Evolutionary conservation across 2,329 filamentous ascomycete species (phyloP), one percentile per base, ranked within the genome.

Genomic region (Colletotrichum liriopes): DNA sequence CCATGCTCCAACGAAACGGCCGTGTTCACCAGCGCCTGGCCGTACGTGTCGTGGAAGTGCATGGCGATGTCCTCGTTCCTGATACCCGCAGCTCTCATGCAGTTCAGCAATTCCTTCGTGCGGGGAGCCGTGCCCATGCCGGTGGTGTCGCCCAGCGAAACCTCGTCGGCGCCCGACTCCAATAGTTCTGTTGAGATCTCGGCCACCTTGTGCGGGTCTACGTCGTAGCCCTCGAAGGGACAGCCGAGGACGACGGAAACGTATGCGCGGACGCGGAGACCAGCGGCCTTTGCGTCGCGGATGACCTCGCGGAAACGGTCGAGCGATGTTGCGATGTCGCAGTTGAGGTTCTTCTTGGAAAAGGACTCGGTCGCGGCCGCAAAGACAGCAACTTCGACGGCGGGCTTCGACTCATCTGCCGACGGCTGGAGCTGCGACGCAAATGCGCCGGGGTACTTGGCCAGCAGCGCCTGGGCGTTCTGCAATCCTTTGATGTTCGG

Each of bases 41-140:
- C 94, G 79, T 95, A 96, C 1, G 94, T 97, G 78, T 97, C 94
- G 81, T 97, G 94, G 78, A 97, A 96, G 81, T 97, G 94, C 84
- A 95, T 91, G 0, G 93, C 93, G 14, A 97, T 83, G 77, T 93
- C 92, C 76, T 91, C 90, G 66, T 87, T 88, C 26, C 92, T 87
- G 23, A 97, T 87, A 0, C 92, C 92, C 1, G 92, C 93, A 1
- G 90, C 88, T 11, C 86, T 82, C 81, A 94, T 84, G 67, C 91
- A 91, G 74, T 87, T 87, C 70, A 95, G 84, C 58, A 95, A 84
- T 67, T 90, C 88, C 67, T 86, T 84, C 2, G 92, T 94, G 67
- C 90, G 86, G 23, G 91, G 91, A n/a, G 91, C 92, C 0, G 94
- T 97, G 41, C 95, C 95, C 89, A 97, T 95, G 23, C 95, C 95